Evolutionary conservation across 2,329 filamentous ascomycete species (phyloP), one percentile per base, ranked within the genome.

Genomic region (Rhynchosporium secalis): DNA sequence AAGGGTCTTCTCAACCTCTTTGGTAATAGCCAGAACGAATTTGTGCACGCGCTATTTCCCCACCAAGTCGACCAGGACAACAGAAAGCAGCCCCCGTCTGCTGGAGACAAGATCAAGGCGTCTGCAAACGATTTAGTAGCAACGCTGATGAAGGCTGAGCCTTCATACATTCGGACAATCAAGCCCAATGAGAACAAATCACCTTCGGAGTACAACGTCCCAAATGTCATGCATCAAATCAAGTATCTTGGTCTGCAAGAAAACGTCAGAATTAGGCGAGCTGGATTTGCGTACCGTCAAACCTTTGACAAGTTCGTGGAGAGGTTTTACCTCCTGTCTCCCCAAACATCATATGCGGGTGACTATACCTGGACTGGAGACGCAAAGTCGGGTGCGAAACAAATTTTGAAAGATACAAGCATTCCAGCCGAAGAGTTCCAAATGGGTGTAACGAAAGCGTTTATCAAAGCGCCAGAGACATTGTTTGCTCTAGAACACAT

Each of bases 171-270:
- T 71, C 91, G 95, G 75, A 99, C 95, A 0, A 98, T 99, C 79
- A 99, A 99, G 78, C 95, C 95, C 1, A 99, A 99, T 79, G 95
- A 99, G 77, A 98, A 97, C 80, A 99, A 98, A 77, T 96, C 93
- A 2, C 89, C 92, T 0, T 88, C 86, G 10, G 95, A 99, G 74
- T 99, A 96, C 76, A 97, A 96, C 70, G 83, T 85, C 26, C 86
- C 87, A 36, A 98, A 98, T 70, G 95, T 99, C 26, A 82, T 98
- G 71, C 95, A 99, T 81, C 95, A 99, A 75, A 92, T 98, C 83
- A 98, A 99, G 75, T 99, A 99, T 72, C 88, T 99, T 13, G 95
- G 95, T 86, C 81, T 99, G n/a, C 94, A 98, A 76, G 95, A 99
- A 78, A 99, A 99, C 82, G 95, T 99, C 46, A 90, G 95, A 51